These are phyloP conservation scores for Acidiella bohemica DNA, from an alignment of 495 filamentous ascomycete species.

Conservation along the genomic window DNA sequence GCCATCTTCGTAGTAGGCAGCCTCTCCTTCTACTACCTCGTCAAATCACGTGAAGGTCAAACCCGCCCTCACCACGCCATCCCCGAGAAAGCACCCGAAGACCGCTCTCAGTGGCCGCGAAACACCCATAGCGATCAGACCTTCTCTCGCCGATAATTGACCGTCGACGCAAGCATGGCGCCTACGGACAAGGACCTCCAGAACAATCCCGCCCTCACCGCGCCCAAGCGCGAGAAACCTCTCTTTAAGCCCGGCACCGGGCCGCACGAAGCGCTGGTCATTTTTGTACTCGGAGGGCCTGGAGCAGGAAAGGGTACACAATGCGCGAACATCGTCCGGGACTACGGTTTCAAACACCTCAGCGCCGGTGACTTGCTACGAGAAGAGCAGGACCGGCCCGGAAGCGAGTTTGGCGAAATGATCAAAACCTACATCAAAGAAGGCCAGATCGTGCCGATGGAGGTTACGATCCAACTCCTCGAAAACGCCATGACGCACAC, in stretches of 20 bases:
- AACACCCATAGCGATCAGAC: slow-evolving; percentile 7
- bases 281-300: slow-evolving; percentile 73
- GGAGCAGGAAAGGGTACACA: slow-evolving; percentile 76
- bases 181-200: slow-evolving; percentile 19
- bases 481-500: slow-evolving; percentile 77
- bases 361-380: slow-evolving; percentile 88
- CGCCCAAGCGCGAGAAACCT: slow-evolving; percentile 43
- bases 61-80: slow-evolving; percentile 11
- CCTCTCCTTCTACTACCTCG: slow-evolving; percentile 47
- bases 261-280: slow-evolving; percentile 56
- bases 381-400: slow-evolving; percentile 75
- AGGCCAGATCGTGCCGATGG: slow-evolving; percentile 94
- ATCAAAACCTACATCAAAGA: slow-evolving; percentile 85
- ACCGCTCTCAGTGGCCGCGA: slow-evolving; percentile 15
- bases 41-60: slow-evolving; percentile 42
- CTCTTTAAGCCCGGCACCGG: slow-evolving; percentile 53
- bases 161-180: slow-evolving; percentile 26
- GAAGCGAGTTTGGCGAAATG: slow-evolving; percentile 73
- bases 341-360: slow-evolving; percentile 86
- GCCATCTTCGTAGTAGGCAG: slow-evolving; percentile 45
- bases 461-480: slow-evolving; percentile 85
- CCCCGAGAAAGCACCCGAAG: slow-evolving; percentile 14
- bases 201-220: slow-evolving; percentile 33
- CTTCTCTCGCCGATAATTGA: slow-evolving; percentile 1
- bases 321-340: slow-evolving; percentile 73